A percentile compares a stretch with the other conserved stretches of the same genome.
Conservation (phyloP, 176 grass and related monocot species). For the Olyra latifolia region DNA sequence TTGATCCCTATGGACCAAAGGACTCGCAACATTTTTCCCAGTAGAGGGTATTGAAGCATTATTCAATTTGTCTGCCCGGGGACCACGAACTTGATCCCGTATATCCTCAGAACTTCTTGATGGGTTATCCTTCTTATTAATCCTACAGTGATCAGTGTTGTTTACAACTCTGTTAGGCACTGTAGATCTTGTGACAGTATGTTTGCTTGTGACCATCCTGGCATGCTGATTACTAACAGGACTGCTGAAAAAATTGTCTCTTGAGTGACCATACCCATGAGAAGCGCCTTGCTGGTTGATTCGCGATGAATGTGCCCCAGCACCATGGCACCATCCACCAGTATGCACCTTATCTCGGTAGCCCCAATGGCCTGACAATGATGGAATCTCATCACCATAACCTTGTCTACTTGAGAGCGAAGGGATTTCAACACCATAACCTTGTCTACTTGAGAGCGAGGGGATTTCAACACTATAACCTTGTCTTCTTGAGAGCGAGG, state of each 20-base stretch:
- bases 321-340: conserved; percentile 35
- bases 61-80: conserved; percentile 38
- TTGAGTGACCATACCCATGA: conserved; percentile 29
- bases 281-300: conserved; percentile 29
- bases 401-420: conserved; percentile 28
- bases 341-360: conserved; percentile 39
- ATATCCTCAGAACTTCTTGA: conserved; percentile 29
- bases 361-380: conserved; percentile 19
- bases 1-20: conserved; percentile 46
- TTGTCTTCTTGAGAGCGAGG: conserved; percentile 5
- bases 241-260: conserved; percentile 8
- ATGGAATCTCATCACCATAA: conserved; percentile 48
- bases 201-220: conserved; percentile 31
- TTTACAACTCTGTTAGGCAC: conserved; percentile 15
- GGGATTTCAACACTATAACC: background rate
- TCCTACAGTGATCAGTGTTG: conserved; percentile 21
- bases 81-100: conserved; percentile 46
- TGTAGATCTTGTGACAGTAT: conserved; percentile 24
- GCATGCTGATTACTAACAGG: conserved; percentile 25
- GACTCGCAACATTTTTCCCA: conserved; percentile 34
- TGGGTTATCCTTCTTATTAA: conserved; percentile 34
- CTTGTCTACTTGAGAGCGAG: conserved; percentile 2
- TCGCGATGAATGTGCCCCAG: background rate
- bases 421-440: conserved; percentile 23
- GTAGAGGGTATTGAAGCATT: conserved; percentile 15